Evolutionary conservation across 768 basidiomycete genomes (phyloP).

Genomic region (Amanita phalloides): DNA sequence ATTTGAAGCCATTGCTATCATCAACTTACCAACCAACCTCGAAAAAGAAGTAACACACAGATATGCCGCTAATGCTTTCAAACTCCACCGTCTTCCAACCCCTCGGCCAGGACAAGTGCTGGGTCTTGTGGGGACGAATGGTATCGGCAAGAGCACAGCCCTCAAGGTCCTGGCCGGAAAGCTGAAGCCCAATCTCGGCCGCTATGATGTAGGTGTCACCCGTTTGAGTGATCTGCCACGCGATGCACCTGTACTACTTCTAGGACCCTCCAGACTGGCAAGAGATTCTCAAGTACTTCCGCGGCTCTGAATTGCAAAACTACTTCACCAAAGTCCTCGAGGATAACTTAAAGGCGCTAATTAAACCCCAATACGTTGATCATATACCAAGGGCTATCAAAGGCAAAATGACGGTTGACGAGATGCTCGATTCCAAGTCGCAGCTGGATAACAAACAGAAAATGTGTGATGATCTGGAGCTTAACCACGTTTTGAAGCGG

Average conservation of each 20-base stretch:
- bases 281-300: constrained; percentile 96
- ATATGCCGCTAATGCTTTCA: constrained; percentile 98
- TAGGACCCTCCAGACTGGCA: constrained; percentile 99
- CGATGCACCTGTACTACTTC: neutral
- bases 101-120: constrained; percentile 96
- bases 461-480: constrained; percentile 79
- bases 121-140: constrained; percentile 98
- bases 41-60: constrained; percentile 95
- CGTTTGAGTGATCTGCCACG: neutral
- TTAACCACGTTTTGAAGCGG: constrained; percentile 78
- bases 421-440: constrained; percentile 89
- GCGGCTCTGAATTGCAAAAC: constrained; percentile 97
- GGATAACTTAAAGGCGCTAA: constrained; percentile 96
- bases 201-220: constrained; percentile 69
- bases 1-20: constrained; percentile 98
- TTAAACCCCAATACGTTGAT: constrained; percentile 99
- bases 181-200: constrained; percentile 93
- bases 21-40: constrained; percentile 96
- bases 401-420: constrained; percentile 69
- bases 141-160: constrained; percentile 98
- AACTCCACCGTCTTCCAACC: constrained; percentile 94
- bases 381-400: constrained; percentile 97
- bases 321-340: constrained; percentile 99
- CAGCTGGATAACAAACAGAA: constrained; percentile 84
- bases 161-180: constrained; percentile 95